Base-by-base conservation (phyloP, 2,329 filamentous ascomycete species). In the Hypomyces perniciosus region DNA sequence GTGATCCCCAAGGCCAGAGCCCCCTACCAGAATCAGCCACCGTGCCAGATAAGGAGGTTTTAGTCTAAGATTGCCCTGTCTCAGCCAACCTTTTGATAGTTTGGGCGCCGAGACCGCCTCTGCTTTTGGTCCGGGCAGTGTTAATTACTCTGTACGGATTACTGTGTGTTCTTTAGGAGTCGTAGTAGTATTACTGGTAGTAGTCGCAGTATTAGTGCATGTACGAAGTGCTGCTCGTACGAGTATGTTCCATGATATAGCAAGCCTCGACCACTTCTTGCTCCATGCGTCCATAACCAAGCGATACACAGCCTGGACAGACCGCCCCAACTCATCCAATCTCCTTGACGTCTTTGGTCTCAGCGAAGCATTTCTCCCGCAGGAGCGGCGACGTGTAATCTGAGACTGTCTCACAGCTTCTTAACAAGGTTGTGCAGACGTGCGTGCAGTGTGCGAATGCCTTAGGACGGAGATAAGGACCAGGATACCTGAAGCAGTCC, bases 31-130 rank as follows among this genome's bases (percentile, higher is more conserved):
- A 43, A 46, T 48, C 41, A 46, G 50, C 45, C 50, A 48, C 40
- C 31, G 45, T 26, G 45, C 39, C 46, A 48, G 50, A 52, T 52
- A 52, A 52, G 50, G 44, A 44, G 40, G 42, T 44, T 26, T 48
- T 52, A 48, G 50, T 48, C 31, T 33, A 44, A 52, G 50, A 52
- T 52, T 48, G 50, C 50, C 40, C 39, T 52, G 50, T 52, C 50
- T 52, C 47, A 43, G 50, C 41, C 50, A 48, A 52, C 37, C 40
- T 44, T 10, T 44, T 39, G 44, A 51, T 47, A 43, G 39, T 27
- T 35, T 39, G 34, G 44, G 27, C 48, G 38, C 49, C 39, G 49
- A 51, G 38, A 51, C 26, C n/a, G 48, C 33, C 48, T 46, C 45
- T 51, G 27, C 47, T 50, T 28, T 10, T 39, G 38, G 48, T 31